Conservation (phyloP, 306 rosid genomes). For the Geum urbanum region DNA sequence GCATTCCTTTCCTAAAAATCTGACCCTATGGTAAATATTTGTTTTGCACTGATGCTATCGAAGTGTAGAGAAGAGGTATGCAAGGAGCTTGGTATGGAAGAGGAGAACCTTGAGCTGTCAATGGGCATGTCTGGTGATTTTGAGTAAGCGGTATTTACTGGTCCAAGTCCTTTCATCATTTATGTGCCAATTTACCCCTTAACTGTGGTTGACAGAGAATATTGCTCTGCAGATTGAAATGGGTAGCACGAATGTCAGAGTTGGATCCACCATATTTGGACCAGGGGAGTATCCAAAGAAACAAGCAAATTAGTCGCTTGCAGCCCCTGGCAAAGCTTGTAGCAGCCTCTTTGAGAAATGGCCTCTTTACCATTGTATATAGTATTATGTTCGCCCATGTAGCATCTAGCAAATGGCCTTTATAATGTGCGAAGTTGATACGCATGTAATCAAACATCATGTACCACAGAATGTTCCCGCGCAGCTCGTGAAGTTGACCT, state of each 20-base stretch:
- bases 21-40: background rate
- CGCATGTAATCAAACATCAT: background rate
- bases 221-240: slow-evolving; percentile 51
- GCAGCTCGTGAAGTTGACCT: too few species aligned
- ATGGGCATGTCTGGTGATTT: slow-evolving; percentile 62
- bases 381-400: background rate
- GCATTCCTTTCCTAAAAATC: background rate
- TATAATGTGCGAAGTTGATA: background rate
- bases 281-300: slow-evolving; percentile 49
- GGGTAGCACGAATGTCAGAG: slow-evolving; percentile 53
- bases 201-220: background rate
- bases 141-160: slow-evolving; percentile 39
- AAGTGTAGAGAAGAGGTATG: slow-evolving; percentile 44
- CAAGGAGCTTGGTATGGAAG: slow-evolving; percentile 40
- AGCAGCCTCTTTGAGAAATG: background rate
- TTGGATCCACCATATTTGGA: slow-evolving; percentile 52
- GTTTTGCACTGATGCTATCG: slow-evolving; percentile 24
- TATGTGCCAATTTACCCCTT: background rate
- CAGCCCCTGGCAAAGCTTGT: background rate
- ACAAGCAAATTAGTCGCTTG: slow-evolving; percentile 23
- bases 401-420: background rate
- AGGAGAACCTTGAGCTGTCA: slow-evolving; percentile 43
- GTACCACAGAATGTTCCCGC: slow-evolving; percentile 8
- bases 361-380: background rate
- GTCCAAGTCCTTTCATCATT: background rate